Base-by-base conservation (phyloP, 2,329 filamentous ascomycete species). In the Penicillium nordicum region DNA sequence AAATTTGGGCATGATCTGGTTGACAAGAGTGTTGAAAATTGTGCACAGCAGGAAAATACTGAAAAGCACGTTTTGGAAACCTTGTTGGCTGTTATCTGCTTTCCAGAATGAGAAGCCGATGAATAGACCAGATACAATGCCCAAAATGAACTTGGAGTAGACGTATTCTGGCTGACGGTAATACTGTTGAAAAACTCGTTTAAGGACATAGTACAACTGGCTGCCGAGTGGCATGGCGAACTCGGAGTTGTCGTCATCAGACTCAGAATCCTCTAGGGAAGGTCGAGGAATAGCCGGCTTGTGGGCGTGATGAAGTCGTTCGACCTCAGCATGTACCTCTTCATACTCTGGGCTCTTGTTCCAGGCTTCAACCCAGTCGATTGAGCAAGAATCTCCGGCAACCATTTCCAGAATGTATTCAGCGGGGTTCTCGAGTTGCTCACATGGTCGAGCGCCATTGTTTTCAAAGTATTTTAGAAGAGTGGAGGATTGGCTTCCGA, bases 161-260 rank as follows among this genome's bases (percentile, higher is more conserved):
- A 95, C 90, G 77, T 95, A 94, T 7, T 85, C 83, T 0, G 90
- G 90, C 0, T 86, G 90, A 57, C 90, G 87, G 89, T 89, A 95
- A 80, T 92, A 93, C 72, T 93, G 89, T 71, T 92, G 83, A 78
- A 93, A 92, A 27, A 92, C 87, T 65, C 90, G 88, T 61, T 79
- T 71, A 11, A 83, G 82, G 49, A 90, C 88, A 66, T 84, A 79
- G 50, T 72, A 75, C 32, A 92, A 76, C 72, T 95, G 91, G 3
- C 75, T 67, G 37, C 60, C 67, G 67, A 92, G 88, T 0, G 88
- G 82, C 11, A 88, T 87, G 3, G 90, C 90, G 57, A 93, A 94
- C 67, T 93, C 88, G 80, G 53, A 81, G 18, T 54, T 86, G 32
- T 92, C 53, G 40, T 73, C 64, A 7, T 70, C 73, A 65, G 30